phyloP scores from a whole-genome alignment of 1,139 yeast genomes.

The Taphrina deformans region DNA sequence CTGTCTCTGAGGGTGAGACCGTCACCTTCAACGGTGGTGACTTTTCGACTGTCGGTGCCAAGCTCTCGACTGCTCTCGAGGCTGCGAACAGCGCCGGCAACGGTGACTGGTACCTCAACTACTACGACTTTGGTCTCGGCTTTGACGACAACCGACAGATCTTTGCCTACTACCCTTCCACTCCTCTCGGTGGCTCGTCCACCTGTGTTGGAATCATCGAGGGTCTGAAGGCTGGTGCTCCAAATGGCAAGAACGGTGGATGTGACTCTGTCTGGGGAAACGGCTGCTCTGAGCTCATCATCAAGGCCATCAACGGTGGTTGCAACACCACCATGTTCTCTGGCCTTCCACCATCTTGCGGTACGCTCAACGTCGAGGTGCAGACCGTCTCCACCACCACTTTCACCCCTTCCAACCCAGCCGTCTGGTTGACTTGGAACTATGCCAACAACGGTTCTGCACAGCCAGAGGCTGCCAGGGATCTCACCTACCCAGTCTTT shows the following conservation, averaged over 20 bases:
- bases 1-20: slow-evolving; percentile 15
- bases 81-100: slow-evolving; percentile 17
- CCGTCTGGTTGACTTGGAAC: slow-evolving; percentile 33
- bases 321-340: slow-evolving; percentile 34
- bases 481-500: slow-evolving; percentile 31
- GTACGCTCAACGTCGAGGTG: slow-evolving; percentile 33
- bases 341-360: slow-evolving; percentile 27
- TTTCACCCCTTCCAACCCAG: slow-evolving; percentile 34
- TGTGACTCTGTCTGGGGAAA: slow-evolving; percentile 32
- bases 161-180: slow-evolving; percentile 31
- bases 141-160: slow-evolving; percentile 22
- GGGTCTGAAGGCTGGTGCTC: slow-evolving; percentile 24
- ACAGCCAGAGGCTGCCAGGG: slow-evolving; percentile 25
- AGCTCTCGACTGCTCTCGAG: slow-evolving; percentile 23
- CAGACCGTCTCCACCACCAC: slow-evolving; percentile 2
- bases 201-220: slow-evolving; percentile 31
- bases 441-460: slow-evolving; percentile 19
- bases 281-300: slow-evolving; percentile 22
- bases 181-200: neutral
- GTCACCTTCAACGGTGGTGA: slow-evolving; percentile 32
- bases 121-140: slow-evolving; percentile 31
- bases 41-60: slow-evolving; percentile 21
- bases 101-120: slow-evolving; percentile 31
- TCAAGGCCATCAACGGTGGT: slow-evolving; percentile 28
- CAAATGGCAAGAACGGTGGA: slow-evolving; percentile 32